phyloP scores from a whole-genome alignment of 768 basidiomycete genomes.

The Lentinula lateritia region DNA sequence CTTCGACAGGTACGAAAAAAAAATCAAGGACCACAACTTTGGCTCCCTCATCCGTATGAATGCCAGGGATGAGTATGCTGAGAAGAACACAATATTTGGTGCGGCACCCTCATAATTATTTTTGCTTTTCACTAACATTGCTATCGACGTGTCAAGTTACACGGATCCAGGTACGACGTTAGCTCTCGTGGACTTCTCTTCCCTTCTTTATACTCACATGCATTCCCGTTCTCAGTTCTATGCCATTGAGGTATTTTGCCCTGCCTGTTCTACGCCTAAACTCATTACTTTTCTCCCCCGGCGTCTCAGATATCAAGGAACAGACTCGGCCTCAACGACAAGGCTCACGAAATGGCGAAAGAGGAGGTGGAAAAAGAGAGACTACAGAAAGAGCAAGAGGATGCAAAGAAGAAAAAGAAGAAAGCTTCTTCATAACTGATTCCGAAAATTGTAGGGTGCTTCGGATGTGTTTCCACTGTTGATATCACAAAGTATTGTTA shows the following conservation, averaged over 20 bases:
- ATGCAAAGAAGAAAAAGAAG: conserved; percentile 13
- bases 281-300: neutral
- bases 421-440: neutral
- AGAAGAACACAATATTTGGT: conserved; percentile 95
- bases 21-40: conserved; percentile 93
- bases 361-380: conserved; percentile 62
- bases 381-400: conserved; percentile 39
- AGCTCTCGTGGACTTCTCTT: neutral
- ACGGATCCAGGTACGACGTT: conserved; percentile 52
- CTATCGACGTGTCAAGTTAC: conserved; percentile 37
- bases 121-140: conserved; percentile 3
- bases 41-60: conserved; percentile 89
- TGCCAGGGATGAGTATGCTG: conserved; percentile 74
- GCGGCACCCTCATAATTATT: conserved; percentile 14
- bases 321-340: conserved; percentile 84
- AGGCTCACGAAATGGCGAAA: conserved; percentile 76
- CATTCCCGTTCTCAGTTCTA: conserved; percentile 61
- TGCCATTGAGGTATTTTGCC: conserved; percentile 68
- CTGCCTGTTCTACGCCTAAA: conserved; percentile 1
- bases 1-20: conserved; percentile 71
- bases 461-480: neutral
- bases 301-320: conserved; percentile 78
- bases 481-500: neutral
- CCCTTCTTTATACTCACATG: conserved; percentile 14
- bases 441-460: neutral